These are phyloP conservation scores for Megacollybia platyphylla DNA, from an alignment of 1,284 basidiomycete species.

Conservation along the genomic window DNA sequence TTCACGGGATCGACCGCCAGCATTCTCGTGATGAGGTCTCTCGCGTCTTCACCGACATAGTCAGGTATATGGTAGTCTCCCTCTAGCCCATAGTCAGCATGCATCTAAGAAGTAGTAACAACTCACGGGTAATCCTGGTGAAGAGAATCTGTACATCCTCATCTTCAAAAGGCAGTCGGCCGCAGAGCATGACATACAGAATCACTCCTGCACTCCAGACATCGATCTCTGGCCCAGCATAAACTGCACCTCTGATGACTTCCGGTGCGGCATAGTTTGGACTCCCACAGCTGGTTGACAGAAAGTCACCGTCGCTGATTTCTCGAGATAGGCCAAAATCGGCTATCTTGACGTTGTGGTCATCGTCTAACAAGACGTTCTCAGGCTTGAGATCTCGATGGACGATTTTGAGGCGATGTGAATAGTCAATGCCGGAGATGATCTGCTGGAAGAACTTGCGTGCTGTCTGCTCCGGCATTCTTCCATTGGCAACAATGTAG, in stretches of 20 bases:
- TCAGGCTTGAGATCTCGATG: constrained; percentile 95
- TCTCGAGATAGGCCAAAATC: constrained; percentile 93
- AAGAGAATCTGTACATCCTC: constrained; percentile 87
- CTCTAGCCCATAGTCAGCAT: constrained; percentile 29
- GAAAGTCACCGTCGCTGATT: constrained; percentile 89
- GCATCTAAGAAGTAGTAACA: neutral
- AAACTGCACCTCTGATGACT: constrained; percentile 85
- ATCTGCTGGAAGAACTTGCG: constrained; percentile 94
- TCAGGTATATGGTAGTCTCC: constrained; percentile 77
- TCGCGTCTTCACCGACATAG: constrained; percentile 68
- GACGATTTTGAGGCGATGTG: constrained; percentile 88
- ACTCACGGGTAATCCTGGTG: constrained; percentile 82
- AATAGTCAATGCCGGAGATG: constrained; percentile 92
- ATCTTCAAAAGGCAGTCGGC: constrained; percentile 88
- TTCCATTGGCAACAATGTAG: constrained; percentile 79
- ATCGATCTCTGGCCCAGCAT: constrained; percentile 92
- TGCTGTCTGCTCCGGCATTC: constrained; percentile 78
- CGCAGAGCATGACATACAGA: constrained; percentile 90
- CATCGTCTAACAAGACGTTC: constrained; percentile 71
- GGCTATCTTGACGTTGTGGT: constrained; percentile 86
- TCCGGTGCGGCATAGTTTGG: constrained; percentile 96
- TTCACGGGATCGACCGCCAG: constrained; percentile 86
- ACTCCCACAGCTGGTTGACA: constrained; percentile 90
- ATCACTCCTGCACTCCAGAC: constrained; percentile 98
- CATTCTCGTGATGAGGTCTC: constrained; percentile 74